phyloP scores from a whole-genome alignment of 306 rosid genomes.

The Abrus precatorius region DNA sequence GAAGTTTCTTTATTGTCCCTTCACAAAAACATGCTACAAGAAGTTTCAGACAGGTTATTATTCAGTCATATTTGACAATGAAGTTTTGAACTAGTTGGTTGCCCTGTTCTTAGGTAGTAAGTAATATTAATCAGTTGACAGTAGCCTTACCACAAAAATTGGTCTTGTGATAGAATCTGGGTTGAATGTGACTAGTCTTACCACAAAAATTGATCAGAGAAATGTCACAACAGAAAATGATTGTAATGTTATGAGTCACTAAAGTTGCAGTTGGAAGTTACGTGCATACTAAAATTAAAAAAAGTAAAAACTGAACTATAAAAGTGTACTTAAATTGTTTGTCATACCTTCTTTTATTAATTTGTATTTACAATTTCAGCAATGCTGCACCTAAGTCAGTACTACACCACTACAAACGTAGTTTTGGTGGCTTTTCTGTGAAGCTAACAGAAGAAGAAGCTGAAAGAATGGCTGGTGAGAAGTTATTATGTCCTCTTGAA shows the following conservation, averaged over 20 bases:
- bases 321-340: neutral
- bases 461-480: slow-evolving; percentile 46
- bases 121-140: slow-evolving; percentile 15
- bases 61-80: neutral
- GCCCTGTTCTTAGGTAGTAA: neutral
- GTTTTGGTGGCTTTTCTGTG: slow-evolving; percentile 59
- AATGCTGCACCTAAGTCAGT: slow-evolving; percentile 37
- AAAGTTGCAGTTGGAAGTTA: neutral
- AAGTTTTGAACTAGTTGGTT: neutral
- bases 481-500: neutral
- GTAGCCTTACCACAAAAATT: neutral
- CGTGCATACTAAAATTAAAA: neutral
- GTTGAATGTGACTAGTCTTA: neutral
- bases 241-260: slow-evolving; percentile 11
- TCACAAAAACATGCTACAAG: slow-evolving; percentile 47
- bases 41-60: slow-evolving; percentile 54
- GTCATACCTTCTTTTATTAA: neutral
- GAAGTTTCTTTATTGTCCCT: slow-evolving; percentile 37
- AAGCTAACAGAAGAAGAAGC: slow-evolving; percentile 56
- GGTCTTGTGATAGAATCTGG: neutral
- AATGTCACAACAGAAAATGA: neutral
- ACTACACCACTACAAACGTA: slow-evolving; percentile 53
- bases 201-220: neutral
- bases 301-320: neutral
- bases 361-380: slow-evolving; percentile 28